Evolutionary conservation across 2,329 filamentous ascomycete genomes (phyloP).

Genomic region (Colletotrichum sp.): DNA sequence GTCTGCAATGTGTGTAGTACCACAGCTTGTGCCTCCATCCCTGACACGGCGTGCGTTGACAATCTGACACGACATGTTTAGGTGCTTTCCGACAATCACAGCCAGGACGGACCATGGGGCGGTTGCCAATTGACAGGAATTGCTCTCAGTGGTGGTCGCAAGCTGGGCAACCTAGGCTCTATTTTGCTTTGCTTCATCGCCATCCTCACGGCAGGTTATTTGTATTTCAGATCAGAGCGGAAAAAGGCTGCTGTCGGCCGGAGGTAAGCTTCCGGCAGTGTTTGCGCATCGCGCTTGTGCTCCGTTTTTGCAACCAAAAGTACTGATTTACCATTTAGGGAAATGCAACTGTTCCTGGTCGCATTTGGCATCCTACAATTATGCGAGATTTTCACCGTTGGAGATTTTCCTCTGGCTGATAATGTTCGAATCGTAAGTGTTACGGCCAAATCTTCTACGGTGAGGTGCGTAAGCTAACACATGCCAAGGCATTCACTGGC

Average conservation of each 20-base stretch:
- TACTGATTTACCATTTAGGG: conserved; percentile 56
- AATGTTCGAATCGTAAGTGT: conserved; percentile 73
- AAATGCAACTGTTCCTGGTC: conserved; percentile 93
- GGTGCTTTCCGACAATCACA: conserved; percentile 68
- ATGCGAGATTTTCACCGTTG: conserved; percentile 96
- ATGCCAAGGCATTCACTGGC: conserved; percentile 77
- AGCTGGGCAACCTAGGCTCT: conserved; percentile 89
- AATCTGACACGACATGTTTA: conserved; percentile 46
- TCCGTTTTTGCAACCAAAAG: conserved; percentile 25
- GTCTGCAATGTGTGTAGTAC: conserved; percentile 77
- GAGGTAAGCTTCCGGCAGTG: conserved; percentile 61
- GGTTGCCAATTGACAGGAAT: conserved; percentile 83
- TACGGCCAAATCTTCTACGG: neutral
- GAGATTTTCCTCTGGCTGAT: conserved; percentile 78
- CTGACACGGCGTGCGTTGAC: neutral
- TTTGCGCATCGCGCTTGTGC: neutral
- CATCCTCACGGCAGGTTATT: conserved; percentile 68
- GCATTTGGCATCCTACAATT: conserved; percentile 88
- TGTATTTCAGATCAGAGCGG: conserved; percentile 81
- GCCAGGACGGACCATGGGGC: conserved; percentile 64
- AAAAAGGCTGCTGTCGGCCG: conserved; percentile 94
- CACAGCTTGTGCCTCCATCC: neutral
- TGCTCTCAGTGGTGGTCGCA: conserved; percentile 64
- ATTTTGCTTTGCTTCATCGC: conserved; percentile 83
- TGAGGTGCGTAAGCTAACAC: neutral